phyloP scores from a whole-genome alignment of 2,329 filamentous ascomycete species.

The Metarhizium anisopliae region DNA sequence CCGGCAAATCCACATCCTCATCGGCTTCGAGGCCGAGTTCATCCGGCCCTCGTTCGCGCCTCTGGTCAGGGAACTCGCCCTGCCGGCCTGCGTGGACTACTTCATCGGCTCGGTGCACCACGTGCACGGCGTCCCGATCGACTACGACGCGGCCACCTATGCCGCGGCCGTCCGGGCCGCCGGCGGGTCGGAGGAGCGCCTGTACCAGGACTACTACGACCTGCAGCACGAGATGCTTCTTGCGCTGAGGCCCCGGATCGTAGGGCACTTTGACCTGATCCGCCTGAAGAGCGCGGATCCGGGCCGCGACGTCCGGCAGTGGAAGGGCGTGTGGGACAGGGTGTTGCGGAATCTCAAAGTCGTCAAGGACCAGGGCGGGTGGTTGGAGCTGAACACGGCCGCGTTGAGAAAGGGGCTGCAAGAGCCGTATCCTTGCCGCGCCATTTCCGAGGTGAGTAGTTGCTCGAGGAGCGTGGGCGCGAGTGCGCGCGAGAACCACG shows the following conservation, averaged over 20 bases:
- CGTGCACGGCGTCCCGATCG: slow-evolving; percentile 77
- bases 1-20: slow-evolving; percentile 63
- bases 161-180: slow-evolving; percentile 30
- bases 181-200: slow-evolving; percentile 52
- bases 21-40: slow-evolving; percentile 93
- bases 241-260: slow-evolving; percentile 61
- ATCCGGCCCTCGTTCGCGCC: slow-evolving; percentile 58
- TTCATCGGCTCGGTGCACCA: slow-evolving; percentile 94
- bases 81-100: slow-evolving; percentile 64
- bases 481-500: too few relatives aligned
- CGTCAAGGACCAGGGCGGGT: slow-evolving; percentile 64
- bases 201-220: slow-evolving; percentile 84
- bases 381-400: slow-evolving; percentile 84
- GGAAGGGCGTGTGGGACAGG: slow-evolving; percentile 61
- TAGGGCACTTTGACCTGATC: slow-evolving; percentile 93
- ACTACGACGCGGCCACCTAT: slow-evolving; percentile 68
- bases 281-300: slow-evolving; percentile 67
- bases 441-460: slow-evolving; percentile 62
- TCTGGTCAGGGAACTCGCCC: slow-evolving; percentile 52
- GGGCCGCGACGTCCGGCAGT: slow-evolving; percentile 47
- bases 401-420: slow-evolving; percentile 80
- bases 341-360: slow-evolving; percentile 66
- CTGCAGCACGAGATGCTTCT: slow-evolving; percentile 73
- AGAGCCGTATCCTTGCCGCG: slow-evolving; percentile 78
- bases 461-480: too few relatives aligned